Conservation (phyloP, 1,139 yeast genomes). For the Trichomonascaceae sp. region DNA sequence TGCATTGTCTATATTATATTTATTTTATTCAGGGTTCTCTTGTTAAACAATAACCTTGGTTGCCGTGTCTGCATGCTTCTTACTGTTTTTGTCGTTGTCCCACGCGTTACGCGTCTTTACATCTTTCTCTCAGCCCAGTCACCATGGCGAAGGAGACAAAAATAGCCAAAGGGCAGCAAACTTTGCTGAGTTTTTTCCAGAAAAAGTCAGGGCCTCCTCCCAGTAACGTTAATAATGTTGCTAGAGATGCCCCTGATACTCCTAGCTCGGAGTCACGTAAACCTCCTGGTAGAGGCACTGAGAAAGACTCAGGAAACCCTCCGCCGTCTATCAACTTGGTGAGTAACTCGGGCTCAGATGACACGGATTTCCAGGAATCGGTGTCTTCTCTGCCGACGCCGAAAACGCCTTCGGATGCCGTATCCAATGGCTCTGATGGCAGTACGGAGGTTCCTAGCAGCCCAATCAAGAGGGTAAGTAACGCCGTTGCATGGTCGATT, state of each 20-base stretch:
- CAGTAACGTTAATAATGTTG: not conserved
- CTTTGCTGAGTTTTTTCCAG: conserved; percentile 21
- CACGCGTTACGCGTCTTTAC: not conserved
- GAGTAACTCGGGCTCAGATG: conserved; percentile 3
- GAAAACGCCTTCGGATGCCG: conserved; percentile 10
- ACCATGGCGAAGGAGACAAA: conserved; percentile 5
- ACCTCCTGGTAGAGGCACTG: conserved; percentile 2
- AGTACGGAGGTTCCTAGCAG: conserved; percentile 10
- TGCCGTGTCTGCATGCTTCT: too few relatives aligned
- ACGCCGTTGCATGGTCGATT: not conserved
- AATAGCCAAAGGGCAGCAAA: conserved; percentile 15
- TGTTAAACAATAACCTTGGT: too few relatives aligned
- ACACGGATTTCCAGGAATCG: conserved; percentile 6
- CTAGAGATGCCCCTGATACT: conserved; percentile 3
- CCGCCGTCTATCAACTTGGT: conserved; percentile 6
- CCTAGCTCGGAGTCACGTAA: conserved; percentile 9
- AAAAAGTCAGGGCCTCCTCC: conserved; percentile 9
- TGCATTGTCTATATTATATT: too few relatives aligned
- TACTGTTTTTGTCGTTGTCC: not conserved
- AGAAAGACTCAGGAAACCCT: conserved; percentile 3
- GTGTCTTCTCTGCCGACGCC: conserved; percentile 12
- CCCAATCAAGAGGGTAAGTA: conserved; percentile 15
- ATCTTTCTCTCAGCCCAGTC: not conserved
- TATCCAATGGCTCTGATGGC: conserved; percentile 1
- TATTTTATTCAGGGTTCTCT: not conserved